Evolutionary conservation across 1,284 basidiomycete species (phyloP).

Genomic region (Boletus mariae): DNA sequence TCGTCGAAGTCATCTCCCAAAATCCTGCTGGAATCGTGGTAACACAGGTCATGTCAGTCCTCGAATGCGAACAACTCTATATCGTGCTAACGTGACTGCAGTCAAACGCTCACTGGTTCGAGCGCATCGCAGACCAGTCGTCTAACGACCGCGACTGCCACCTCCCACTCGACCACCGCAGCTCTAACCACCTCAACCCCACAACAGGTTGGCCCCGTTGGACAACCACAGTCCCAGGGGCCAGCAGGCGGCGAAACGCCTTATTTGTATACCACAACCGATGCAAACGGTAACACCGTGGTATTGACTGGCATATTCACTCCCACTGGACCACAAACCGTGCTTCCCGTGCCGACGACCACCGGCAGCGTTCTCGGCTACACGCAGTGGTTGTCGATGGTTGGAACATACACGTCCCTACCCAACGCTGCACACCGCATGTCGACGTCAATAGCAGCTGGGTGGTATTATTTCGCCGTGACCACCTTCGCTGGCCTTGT

Average conservation of each 20-base stretch:
- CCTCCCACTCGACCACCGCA: slow-evolving; percentile 13
- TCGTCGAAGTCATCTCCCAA: slow-evolving; percentile 50
- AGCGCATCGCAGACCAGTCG: slow-evolving; percentile 25
- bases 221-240: slow-evolving; percentile 44
- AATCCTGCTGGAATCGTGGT: slow-evolving; percentile 40
- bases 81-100: slow-evolving; percentile 14
- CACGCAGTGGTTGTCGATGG: slow-evolving; percentile 47
- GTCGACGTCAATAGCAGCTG: slow-evolving; percentile 20
- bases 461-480: slow-evolving; percentile 31
- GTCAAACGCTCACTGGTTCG: slow-evolving; percentile 24
- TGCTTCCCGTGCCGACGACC: slow-evolving; percentile 33
- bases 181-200: slow-evolving; percentile 23
- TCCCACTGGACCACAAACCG: slow-evolving; percentile 48
- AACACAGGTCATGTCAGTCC: slow-evolving; percentile 47
- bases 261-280: slow-evolving; percentile 58
- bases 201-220: slow-evolving; percentile 52
- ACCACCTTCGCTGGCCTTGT: slow-evolving; percentile 31
- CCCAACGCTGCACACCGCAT: slow-evolving; percentile 24
- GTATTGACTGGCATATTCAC: slow-evolving; percentile 50
- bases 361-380: slow-evolving; percentile 54
- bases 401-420: slow-evolving; percentile 41
- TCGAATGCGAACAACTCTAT: background rate
- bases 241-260: slow-evolving; percentile 48
- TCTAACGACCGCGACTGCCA: slow-evolving; percentile 19
- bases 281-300: slow-evolving; percentile 50